These are phyloP conservation scores for Penicillium oxalicum DNA, from an alignment of 2,329 filamentous ascomycete genomes.

Conservation along the genomic window DNA sequence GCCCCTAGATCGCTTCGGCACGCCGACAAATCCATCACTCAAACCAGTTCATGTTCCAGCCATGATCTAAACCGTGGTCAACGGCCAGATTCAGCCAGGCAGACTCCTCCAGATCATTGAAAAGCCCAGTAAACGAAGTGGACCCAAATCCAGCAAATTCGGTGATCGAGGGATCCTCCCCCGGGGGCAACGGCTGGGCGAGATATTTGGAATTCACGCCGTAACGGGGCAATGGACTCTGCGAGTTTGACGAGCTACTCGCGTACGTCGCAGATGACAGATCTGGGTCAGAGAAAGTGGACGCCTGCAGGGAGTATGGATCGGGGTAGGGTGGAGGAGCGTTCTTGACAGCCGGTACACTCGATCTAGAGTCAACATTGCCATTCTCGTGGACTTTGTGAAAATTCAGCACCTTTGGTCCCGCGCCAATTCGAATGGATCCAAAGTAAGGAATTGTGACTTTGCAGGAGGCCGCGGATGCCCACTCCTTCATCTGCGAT, in stretches of 20 bases:
- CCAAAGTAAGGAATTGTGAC: slow-evolving; percentile 45
- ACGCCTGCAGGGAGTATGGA: slow-evolving; percentile 19
- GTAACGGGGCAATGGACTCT: not conserved
- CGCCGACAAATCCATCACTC: slow-evolving; percentile 9
- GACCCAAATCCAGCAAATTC: slow-evolving; percentile 18
- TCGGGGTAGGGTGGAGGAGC: slow-evolving; percentile 4
- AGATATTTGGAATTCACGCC: slow-evolving; percentile 7
- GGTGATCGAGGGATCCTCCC: slow-evolving; percentile 15
- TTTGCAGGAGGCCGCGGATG: slow-evolving; percentile 26
- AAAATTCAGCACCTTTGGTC: slow-evolving; percentile 25
- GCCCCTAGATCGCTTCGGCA: no score
- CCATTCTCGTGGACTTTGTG: slow-evolving; percentile 8
- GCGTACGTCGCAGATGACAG: slow-evolving; percentile 2
- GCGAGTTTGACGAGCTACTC: not conserved
- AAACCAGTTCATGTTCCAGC: slow-evolving; percentile 38
- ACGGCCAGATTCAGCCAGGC: slow-evolving; percentile 23
- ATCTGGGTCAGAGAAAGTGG: slow-evolving; percentile 21
- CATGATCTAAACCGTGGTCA: slow-evolving; percentile 35
- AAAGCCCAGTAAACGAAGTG: slow-evolving; percentile 19
- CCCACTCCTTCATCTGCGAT: slow-evolving; percentile 15
- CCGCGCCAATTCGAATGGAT: slow-evolving; percentile 34
- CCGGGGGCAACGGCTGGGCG: slow-evolving; percentile 17
- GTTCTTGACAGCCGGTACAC: not conserved
- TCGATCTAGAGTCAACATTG: slow-evolving; percentile 7
- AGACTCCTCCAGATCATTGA: slow-evolving; percentile 21